Base-by-base conservation (phyloP, 805 yeast species). In the Dipodascus albidus region DNA sequence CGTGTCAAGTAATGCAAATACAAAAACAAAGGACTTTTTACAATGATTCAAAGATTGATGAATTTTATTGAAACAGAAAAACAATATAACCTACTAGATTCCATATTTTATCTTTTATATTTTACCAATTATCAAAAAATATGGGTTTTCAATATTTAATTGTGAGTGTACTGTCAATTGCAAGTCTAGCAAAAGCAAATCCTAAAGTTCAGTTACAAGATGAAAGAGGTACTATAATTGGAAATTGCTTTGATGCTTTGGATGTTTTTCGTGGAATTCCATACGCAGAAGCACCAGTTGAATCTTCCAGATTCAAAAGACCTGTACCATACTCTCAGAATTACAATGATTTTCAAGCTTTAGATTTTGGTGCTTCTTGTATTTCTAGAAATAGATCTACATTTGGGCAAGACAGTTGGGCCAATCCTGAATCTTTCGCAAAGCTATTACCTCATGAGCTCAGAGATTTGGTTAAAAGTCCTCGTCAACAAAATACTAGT, bases 241-340 rank as follows among this genome's bases (percentile, higher is more conserved):
- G 33, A 27, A 6, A 27, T 6, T 11, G 11, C 6, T 6, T 27
- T 27, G 33, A 27, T 6, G 33, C 6, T 6, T 27, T 41, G n/a
- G 47, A 41, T 8, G 17, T 19, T 6, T 41, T 41, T 41, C 4
- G 8, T 6, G 47, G 47, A 6, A 56, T 67, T 24, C 68, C 67
- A 4, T 67, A 61, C 54, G 68, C 69, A 8, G 55, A 60, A 27
- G 62, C 71, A 23, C 69, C 70, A 4, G 48, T 59, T 2, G 64
- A 60, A 0, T 19, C 55, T 1, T 51, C 62, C 27, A 55, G 70
- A 47, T 66, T 66, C 55, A 59, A 59, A 1, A n/a, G 22, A 41
- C 19, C 47, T 4, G 22, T 17, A 4, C 47, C 47, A 41, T 41
- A 41, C n/a, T 17, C 47, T 4, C 6, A 20, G 8, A 41, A 6